These are phyloP conservation scores for Scleromitrula shiraiana DNA, from an alignment of 2,329 filamentous ascomycete species.

Conservation along the genomic window DNA sequence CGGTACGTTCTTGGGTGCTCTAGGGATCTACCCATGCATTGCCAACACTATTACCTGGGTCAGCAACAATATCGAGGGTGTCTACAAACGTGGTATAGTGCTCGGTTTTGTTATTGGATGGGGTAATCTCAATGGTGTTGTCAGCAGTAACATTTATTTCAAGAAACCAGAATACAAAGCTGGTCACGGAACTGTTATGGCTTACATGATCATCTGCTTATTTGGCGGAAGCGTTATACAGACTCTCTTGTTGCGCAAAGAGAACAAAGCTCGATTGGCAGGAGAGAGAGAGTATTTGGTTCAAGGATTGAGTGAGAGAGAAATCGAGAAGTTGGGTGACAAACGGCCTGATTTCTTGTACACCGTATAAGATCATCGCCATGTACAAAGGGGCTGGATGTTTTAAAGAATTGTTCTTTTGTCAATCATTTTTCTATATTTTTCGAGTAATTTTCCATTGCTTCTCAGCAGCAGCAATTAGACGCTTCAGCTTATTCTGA, in stretches of 20 bases:
- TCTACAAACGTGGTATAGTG: slow-evolving; percentile 82
- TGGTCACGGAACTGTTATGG: slow-evolving; percentile 69
- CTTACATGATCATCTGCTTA: slow-evolving; percentile 61
- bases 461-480: background rate
- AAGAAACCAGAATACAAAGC: slow-evolving; percentile 48
- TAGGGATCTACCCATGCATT: slow-evolving; percentile 82
- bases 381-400: background rate
- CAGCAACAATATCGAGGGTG: slow-evolving; percentile 79
- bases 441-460: too few species aligned
- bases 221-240: slow-evolving; percentile 63
- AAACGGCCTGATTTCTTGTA: slow-evolving; percentile 63
- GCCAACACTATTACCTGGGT: slow-evolving; percentile 82
- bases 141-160: slow-evolving; percentile 57
- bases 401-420: too few species aligned
- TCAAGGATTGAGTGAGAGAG: slow-evolving; percentile 51
- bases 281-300: slow-evolving; percentile 57
- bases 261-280: slow-evolving; percentile 58
- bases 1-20: slow-evolving; percentile 72
- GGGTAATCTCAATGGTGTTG: slow-evolving; percentile 74
- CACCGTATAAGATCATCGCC: slow-evolving; percentile 38
- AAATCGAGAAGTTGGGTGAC: slow-evolving; percentile 63
- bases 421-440: too few species aligned
- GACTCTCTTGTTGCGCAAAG: slow-evolving; percentile 49
- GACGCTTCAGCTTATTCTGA: background rate
- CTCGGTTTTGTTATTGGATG: slow-evolving; percentile 83